Percentiles rank a stretch among this genome's conserved stretches.
phyloP scores from a whole-genome alignment of 1,139 yeast genomes.

The Eremothecium sinecaudum region DNA sequence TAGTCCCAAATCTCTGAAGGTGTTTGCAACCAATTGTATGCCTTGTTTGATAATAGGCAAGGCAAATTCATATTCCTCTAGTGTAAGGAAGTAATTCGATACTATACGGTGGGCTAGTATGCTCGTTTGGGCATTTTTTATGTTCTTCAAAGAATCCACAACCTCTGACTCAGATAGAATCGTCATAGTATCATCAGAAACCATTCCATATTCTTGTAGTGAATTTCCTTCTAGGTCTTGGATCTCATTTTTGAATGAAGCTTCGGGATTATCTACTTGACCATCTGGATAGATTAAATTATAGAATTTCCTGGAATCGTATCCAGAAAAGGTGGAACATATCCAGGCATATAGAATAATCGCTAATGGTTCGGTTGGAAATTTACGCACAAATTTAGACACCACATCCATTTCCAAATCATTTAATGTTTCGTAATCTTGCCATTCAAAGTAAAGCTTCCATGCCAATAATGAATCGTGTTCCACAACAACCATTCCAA shows the following conservation, averaged over 20 bases:
- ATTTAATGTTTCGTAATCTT: conserved; percentile 44
- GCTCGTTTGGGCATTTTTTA: conserved; percentile 39
- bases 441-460: conserved; percentile 69
- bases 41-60: conserved; percentile 55
- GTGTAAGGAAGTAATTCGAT: conserved; percentile 49
- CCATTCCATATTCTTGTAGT: conserved; percentile 22
- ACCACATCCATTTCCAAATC: conserved; percentile 44
- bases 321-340: conserved; percentile 56
- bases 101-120: conserved; percentile 58
- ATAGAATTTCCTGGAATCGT: conserved; percentile 24
- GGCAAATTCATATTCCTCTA: conserved; percentile 57
- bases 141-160: conserved; percentile 46
- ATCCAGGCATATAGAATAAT: conserved; percentile 50
- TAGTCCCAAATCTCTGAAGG: conserved; percentile 40
- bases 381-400: conserved; percentile 43
- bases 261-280: not conserved
- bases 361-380: conserved; percentile 57
- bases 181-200: conserved; percentile 17
- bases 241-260: conserved; percentile 11
- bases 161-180: conserved; percentile 43
- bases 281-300: conserved; percentile 18
- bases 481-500: conserved; percentile 64
- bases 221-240: conserved; percentile 20
- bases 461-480: conserved; percentile 59
- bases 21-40: conserved; percentile 44